These are phyloP conservation scores for Trichoderma sp. DNA, from an alignment of 2,329 filamentous ascomycete species.

Conservation along the genomic window DNA sequence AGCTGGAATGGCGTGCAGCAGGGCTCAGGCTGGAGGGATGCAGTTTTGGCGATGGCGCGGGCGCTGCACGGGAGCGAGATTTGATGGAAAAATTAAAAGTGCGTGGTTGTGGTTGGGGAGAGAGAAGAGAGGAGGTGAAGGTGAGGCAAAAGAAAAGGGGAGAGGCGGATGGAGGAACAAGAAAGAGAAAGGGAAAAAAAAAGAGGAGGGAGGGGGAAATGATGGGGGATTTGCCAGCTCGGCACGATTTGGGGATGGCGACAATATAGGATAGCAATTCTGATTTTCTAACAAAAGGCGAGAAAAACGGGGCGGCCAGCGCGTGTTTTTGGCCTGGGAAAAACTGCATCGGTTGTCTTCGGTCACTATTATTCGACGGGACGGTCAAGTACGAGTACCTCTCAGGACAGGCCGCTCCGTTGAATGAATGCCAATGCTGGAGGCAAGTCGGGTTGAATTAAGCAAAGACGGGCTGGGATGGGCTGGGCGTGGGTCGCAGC, in stretches of 20 bases:
- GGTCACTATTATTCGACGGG: not conserved
- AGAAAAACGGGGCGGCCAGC: constrained; percentile 21
- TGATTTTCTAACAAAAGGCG: constrained; percentile 19
- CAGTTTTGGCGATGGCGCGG: constrained; percentile 38
- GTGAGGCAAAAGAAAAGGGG: constrained; percentile 26
- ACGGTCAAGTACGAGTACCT: not conserved
- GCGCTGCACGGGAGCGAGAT: constrained; percentile 35
- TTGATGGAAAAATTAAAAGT: constrained; percentile 37
- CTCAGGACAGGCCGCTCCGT: too few species aligned
- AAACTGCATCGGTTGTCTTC: not conserved
- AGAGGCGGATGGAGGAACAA: constrained; percentile 24
- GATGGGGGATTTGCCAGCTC: constrained; percentile 23
- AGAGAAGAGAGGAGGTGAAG: not conserved
- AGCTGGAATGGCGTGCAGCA: constrained; percentile 31
- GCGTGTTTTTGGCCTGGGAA: constrained; percentile 14
- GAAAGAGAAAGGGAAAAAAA: constrained; percentile 26
- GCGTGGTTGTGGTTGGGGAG: constrained; percentile 13
- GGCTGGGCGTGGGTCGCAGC: constrained; percentile 5
- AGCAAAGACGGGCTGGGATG: not conserved
- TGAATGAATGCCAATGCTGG: not conserved
- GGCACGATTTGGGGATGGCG: constrained; percentile 29
- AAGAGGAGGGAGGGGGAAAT: constrained; percentile 27
- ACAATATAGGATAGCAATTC: constrained; percentile 22
- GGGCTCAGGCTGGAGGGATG: constrained; percentile 34
- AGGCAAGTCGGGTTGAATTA: not conserved